A percentile compares a stretch with the other conserved stretches of the same genome.
Evolutionary conservation across 169 alveolate genomes (phyloP).

Genomic region (Perkinsus olseni): DNA sequence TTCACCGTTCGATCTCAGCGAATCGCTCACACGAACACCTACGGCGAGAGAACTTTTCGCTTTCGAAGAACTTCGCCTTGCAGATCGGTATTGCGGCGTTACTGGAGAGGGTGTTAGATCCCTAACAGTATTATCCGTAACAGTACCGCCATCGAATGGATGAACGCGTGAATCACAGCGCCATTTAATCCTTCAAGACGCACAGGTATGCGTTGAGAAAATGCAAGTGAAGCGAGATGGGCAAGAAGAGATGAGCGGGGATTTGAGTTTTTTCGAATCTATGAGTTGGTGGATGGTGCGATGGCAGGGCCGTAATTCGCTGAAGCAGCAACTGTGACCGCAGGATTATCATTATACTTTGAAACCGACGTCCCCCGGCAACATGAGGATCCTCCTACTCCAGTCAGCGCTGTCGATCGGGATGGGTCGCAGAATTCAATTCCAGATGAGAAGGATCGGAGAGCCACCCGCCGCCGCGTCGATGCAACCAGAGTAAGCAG

Average conservation of each 20-base stretch:
- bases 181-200: no score
- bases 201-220: background rate
- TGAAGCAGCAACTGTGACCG: background rate
- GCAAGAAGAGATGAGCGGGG: no score
- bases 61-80: no score
- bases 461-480: background rate
- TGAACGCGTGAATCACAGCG: no score
- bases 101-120: no score
- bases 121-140: no score
- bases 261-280: background rate
- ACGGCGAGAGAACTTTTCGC: no score
- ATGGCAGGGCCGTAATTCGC: background rate
- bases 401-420: background rate
- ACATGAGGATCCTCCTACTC: background rate
- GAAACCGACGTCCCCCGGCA: background rate
- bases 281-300: background rate
- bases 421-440: background rate
- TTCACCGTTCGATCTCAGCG: no score
- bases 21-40: no score
- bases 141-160: no score
- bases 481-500: background rate
- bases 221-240: background rate
- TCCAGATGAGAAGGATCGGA: background rate
- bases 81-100: no score
- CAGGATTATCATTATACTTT: background rate